Base-by-base conservation (phyloP, 768 basidiomycete genomes). In the Phylloporus arenicola region DNA sequence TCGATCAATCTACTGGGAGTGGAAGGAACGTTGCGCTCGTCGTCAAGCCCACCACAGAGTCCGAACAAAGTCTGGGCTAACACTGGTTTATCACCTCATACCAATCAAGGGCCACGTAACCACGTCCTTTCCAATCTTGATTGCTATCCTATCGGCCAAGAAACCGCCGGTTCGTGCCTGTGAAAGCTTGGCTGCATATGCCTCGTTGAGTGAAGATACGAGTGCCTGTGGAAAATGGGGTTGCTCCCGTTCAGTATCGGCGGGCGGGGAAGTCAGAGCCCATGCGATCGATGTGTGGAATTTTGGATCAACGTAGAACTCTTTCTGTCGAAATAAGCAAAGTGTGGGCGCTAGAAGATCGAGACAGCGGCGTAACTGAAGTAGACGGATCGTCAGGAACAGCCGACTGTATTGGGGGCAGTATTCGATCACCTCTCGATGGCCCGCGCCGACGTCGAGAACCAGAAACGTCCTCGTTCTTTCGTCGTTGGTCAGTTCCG, bases 261-360 rank as follows among this genome's bases (percentile, higher is more conserved):
- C n/a, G n/a, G n/a, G n/a, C n/a, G n/a, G n/a, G n/a, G n/a, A n/a
- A n/a, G n/a, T n/a, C n/a, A 92, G 73, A 13, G 84, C 82, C 93
- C 94, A 96, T 10, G 83, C 91, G 48, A 96, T 82, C 2, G 92
- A 94, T 12, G 87, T 78, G 63, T 97, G 94, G 61, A 93, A 96
- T 40, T 84, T 80, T 17, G 94, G 92, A 27, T 80, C 70, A 30
- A 71, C 60, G 68, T 97, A 95, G 68, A 90, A 96, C 49, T 79
- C 76, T 55, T 84, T 83, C 57, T 94, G 86, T 47, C 84, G 83
- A 30, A 90, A 71, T 3, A 67, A 62, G 25, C 69, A 70, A 41
- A 95, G 70, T 7, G 75, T 70, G 1, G 86, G 84, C 5, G 76
- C 72, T 37, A 96, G 67, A 20, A 72, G 70, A 43, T 78, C 70